Conservation (phyloP, 1,284 basidiomycete genomes). For the Rhizoctonia solani region DNA sequence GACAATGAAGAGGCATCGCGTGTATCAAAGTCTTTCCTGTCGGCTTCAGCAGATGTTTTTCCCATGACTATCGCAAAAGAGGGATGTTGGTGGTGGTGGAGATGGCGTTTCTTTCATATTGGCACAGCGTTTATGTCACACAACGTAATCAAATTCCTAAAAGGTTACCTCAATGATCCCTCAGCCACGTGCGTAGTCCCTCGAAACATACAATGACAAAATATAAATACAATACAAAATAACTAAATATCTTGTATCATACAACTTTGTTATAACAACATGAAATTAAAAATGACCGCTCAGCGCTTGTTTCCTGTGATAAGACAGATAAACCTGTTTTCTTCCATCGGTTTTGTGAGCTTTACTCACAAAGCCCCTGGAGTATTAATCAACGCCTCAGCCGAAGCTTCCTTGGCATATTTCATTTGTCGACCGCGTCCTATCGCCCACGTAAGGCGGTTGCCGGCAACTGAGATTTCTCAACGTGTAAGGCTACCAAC, state of each 20-base stretch:
- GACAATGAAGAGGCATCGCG: slow-evolving; percentile 26
- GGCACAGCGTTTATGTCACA: slow-evolving; percentile 32
- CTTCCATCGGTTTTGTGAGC: no score
- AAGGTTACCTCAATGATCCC: not conserved
- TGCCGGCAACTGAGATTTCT: not conserved
- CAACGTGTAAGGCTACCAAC: not conserved
- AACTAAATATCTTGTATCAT: not conserved
- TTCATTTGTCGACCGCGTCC: slow-evolving; percentile 14
- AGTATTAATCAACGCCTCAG: not conserved
- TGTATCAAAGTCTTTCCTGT: slow-evolving; percentile 18
- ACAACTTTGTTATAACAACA: not conserved
- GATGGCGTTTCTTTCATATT: not conserved
- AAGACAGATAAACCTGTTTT: no score
- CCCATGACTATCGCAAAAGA: slow-evolving; percentile 23
- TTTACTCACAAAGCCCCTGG: slow-evolving; percentile 18
- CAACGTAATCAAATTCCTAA: slow-evolving; percentile 34
- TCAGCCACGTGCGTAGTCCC: slow-evolving; percentile 2
- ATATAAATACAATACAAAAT: not conserved
- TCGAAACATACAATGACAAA: slow-evolving; percentile 4
- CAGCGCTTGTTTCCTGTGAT: not conserved
- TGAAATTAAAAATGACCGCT: not conserved
- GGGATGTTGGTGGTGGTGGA: slow-evolving; percentile 9
- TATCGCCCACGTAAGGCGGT: not conserved
- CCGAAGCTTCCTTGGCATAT: slow-evolving; percentile 17
- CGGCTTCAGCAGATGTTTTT: slow-evolving; percentile 16